Conservation (phyloP, 768 basidiomycete genomes). For the Hygrophoropsis aurantiaca region DNA sequence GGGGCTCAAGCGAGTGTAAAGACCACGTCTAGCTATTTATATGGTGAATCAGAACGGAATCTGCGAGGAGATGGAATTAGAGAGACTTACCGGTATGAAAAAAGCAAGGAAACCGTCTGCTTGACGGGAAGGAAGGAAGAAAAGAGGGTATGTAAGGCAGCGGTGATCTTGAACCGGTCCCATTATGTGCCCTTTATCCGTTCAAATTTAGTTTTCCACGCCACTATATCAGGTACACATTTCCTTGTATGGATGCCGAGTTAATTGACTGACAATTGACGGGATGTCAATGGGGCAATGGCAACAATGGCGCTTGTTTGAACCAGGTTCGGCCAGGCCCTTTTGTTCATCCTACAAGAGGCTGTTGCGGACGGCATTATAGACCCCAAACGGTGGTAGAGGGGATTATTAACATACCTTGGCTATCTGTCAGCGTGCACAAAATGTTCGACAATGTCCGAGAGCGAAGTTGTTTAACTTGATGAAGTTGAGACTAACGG, state of each 20-base stretch:
- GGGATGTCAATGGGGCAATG: background rate
- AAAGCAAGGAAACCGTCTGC: constrained; percentile 9
- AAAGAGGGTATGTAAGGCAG: background rate
- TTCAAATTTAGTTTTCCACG: constrained; percentile 8
- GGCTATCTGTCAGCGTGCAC: no score
- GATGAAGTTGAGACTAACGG: no score
- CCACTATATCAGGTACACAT: background rate
- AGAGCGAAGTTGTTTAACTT: no score
- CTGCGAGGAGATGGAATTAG: constrained; percentile 26
- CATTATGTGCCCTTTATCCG: constrained; percentile 9
- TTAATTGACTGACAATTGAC: no score
- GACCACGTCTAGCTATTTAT: constrained; percentile 20
- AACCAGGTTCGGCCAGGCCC: no score
- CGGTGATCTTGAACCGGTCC: constrained; percentile 10
- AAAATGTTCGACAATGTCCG: no score
- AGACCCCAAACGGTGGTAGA: no score
- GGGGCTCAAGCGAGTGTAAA: constrained; percentile 10
- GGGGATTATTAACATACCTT: no score
- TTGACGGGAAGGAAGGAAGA: constrained; percentile 8
- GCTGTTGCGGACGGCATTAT: no score
- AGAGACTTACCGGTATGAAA: constrained; percentile 14
- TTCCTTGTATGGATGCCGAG: background rate
- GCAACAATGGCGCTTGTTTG: no score
- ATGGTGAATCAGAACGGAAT: constrained; percentile 19
- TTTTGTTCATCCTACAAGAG: no score